These are phyloP conservation scores for Cytospora paraplurivora DNA, from an alignment of 2,329 filamentous ascomycete genomes.

Conservation along the genomic window DNA sequence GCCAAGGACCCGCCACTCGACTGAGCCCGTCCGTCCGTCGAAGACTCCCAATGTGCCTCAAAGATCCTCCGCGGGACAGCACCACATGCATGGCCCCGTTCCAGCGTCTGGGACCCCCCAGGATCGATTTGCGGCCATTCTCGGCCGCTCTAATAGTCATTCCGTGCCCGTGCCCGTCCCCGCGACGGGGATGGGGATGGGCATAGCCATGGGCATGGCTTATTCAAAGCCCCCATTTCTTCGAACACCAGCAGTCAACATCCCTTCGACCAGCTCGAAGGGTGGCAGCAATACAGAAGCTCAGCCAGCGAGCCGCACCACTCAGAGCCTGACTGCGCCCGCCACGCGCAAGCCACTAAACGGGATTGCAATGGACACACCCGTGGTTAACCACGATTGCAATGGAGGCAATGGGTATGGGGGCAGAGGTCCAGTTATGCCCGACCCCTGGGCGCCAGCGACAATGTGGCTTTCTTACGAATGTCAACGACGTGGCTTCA, in stretches of 20 bases:
- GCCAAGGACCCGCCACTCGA: slow-evolving; percentile 9
- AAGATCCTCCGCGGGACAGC: not conserved
- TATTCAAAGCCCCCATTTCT: not conserved
- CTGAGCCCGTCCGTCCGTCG: not conserved
- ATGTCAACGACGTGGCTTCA: slow-evolving; percentile 32
- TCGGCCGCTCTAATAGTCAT: slow-evolving; percentile 8
- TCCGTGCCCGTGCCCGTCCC: slow-evolving; percentile 2
- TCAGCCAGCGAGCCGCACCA: not conserved
- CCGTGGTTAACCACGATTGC: not conserved
- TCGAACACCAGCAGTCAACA: not conserved
- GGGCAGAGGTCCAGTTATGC: slow-evolving; percentile 10
- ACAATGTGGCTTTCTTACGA: slow-evolving; percentile 25
- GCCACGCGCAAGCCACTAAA: not conserved
- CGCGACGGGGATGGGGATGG: slow-evolving; percentile 8
- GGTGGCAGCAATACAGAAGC: not conserved
- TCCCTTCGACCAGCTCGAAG: slow-evolving; percentile 4
- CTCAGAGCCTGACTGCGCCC: not conserved
- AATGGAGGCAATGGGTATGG: not conserved
- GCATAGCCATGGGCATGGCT: not conserved
- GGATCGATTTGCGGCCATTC: slow-evolving; percentile 20
- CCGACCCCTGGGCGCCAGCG: slow-evolving; percentile 3
- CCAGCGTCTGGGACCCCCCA: slow-evolving; percentile 16
- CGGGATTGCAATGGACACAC: not conserved
- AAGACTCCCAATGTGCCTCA: not conserved
- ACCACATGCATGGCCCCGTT: slow-evolving; percentile 1